Percentiles rank a stretch among this genome's conserved stretches.
phyloP scores from a whole-genome alignment of 768 basidiomycete genomes.

The Trametes coccinea region DNA sequence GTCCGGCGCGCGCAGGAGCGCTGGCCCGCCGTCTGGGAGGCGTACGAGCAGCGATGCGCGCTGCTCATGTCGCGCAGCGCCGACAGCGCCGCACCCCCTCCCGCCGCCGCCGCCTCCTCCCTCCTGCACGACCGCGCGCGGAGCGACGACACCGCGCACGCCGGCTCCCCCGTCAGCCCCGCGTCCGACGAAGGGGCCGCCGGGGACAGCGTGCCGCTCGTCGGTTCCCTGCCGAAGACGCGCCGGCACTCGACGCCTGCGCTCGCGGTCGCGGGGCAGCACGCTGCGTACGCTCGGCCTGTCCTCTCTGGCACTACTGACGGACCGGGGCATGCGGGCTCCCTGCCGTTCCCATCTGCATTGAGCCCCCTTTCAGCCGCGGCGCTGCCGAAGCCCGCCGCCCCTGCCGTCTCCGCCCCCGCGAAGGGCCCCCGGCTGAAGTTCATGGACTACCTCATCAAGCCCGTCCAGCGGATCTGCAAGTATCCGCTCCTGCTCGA shows the following conservation, averaged over 20 bases:
- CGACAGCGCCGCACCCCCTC: slow-evolving; percentile 1
- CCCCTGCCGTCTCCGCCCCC: not conserved
- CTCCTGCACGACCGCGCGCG: not conserved
- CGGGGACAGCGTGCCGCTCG: not conserved
- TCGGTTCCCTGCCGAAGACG: slow-evolving; percentile 3
- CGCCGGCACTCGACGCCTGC: slow-evolving; percentile 27
- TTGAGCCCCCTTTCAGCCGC: slow-evolving; percentile 3
- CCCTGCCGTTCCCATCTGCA: slow-evolving; percentile 6
- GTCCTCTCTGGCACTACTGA: not conserved
- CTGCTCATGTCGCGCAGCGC: slow-evolving; percentile 42
- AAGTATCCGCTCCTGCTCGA: slow-evolving; percentile 90
- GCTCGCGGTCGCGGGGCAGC: not conserved
- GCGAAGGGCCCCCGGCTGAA: slow-evolving; percentile 44
- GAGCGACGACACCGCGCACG: slow-evolving; percentile 4
- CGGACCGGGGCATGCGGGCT: not conserved
- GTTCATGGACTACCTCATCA: slow-evolving; percentile 90
- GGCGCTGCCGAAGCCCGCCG: not conserved
- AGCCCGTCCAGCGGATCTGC: slow-evolving; percentile 95
- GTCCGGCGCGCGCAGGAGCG: slow-evolving; percentile 66
- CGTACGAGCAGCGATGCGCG: slow-evolving; percentile 77
- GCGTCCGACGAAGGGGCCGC: slow-evolving; percentile 2
- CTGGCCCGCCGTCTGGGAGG: slow-evolving; percentile 74
- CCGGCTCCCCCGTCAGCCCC: slow-evolving; percentile 1
- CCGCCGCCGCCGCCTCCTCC: too few species aligned
- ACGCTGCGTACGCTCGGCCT: not conserved